phyloP scores from a whole-genome alignment of 305 asterid genomes.

The Ruellia speciosa region DNA sequence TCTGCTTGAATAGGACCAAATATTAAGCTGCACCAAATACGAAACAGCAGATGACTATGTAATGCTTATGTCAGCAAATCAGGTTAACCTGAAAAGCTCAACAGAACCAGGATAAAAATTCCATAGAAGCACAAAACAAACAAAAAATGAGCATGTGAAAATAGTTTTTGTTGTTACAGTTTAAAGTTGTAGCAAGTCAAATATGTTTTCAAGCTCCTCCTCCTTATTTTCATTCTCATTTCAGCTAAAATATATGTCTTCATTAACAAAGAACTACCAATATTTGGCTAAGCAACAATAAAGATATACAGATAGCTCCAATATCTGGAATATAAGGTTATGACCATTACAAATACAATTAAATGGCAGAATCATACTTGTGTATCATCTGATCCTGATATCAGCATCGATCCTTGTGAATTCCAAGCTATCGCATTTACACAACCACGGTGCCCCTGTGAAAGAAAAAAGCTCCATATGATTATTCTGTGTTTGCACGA shows the following conservation, averaged over 20 bases:
- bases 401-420: conserved; percentile 71
- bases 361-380: conserved; percentile 43
- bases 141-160: conserved; percentile 10
- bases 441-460: conserved; percentile 91
- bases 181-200: neutral
- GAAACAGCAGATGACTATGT: neutral
- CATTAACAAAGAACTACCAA: conserved; percentile 7
- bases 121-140: conserved; percentile 1
- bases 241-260: conserved; percentile 13
- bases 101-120: conserved; percentile 7
- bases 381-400: conserved; percentile 98
- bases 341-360: conserved; percentile 9
- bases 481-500: neutral
- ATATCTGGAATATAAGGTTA: conserved; percentile 12
- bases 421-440: conserved; percentile 95
- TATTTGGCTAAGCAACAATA: conserved; percentile 1
- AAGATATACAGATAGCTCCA: neutral
- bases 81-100: neutral
- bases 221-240: conserved; percentile 8
- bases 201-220: neutral
- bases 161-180: neutral
- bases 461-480: conserved; percentile 15
- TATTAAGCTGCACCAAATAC: conserved; percentile 67
- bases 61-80: conserved; percentile 1
- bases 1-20: conserved; percentile 73